phyloP scores from a whole-genome alignment of 345 rosid genomes.

The Sapria himalayana region DNA sequence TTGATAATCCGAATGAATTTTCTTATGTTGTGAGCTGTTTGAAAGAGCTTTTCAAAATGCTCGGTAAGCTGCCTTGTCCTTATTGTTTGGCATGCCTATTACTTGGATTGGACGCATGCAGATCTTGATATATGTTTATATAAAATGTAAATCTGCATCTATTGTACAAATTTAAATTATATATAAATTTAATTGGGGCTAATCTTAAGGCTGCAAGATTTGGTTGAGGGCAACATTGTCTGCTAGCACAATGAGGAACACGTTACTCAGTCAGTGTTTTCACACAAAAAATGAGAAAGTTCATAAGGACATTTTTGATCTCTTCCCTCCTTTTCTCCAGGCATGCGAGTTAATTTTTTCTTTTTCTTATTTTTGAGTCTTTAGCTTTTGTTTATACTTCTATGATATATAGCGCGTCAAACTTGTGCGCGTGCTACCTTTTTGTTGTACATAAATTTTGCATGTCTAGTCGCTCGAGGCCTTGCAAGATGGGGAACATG shows the following conservation, averaged over 20 bases:
- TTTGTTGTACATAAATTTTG: too few relatives aligned
- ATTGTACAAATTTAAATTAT: too few relatives aligned
- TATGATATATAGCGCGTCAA: conserved; percentile 9
- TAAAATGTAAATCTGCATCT: too few relatives aligned
- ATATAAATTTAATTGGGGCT: too few relatives aligned
- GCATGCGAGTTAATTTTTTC: conserved; percentile 21
- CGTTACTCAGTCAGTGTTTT: conserved; percentile 92
- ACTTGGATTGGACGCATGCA: too few relatives aligned
- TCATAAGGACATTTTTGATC: conserved; percentile 93
- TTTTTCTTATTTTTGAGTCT: background rate
- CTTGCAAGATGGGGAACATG: conserved; percentile 94
- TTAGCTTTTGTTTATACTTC: conserved; percentile 1
- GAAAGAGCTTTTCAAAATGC: conserved; percentile 78
- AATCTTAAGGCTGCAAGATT: conserved; percentile 69
- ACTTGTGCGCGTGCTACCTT: conserved; percentile 7
- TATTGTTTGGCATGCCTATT: too few relatives aligned
- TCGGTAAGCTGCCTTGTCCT: conserved; percentile 31
- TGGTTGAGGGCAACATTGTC: conserved; percentile 92
- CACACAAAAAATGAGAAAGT: conserved; percentile 77
- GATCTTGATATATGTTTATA: too few relatives aligned
- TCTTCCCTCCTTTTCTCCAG: conserved; percentile 82
- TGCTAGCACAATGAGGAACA: conserved; percentile 90
- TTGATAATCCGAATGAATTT: conserved; percentile 76
- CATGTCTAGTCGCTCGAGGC: conserved; percentile 89
- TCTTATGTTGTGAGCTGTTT: conserved; percentile 73